Percentiles rank a stretch among this genome's conserved stretches.
Conservation (phyloP, 495 filamentous ascomycete species). For the Penicillium verhagenii region DNA sequence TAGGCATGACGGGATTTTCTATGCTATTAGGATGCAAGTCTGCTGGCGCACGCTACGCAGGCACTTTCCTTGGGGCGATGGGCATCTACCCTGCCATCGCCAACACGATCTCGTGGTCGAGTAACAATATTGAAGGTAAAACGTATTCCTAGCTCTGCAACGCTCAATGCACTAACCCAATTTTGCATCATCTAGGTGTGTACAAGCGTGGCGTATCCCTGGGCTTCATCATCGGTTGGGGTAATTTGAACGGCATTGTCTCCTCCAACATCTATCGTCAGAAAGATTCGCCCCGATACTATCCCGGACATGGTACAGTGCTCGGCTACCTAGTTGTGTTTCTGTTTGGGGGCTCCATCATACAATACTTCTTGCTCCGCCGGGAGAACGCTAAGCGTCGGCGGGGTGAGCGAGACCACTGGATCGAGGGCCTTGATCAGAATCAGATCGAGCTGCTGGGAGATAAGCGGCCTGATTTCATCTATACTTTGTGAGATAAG, state of each 20-base stretch:
- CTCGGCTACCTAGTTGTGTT: conserved; percentile 61
- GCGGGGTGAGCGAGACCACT: conserved; percentile 68
- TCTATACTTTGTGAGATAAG: conserved; percentile 69
- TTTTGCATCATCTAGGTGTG: conserved; percentile 54
- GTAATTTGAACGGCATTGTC: conserved; percentile 87
- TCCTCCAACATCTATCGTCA: conserved; percentile 69
- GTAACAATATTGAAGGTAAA: conserved; percentile 85
- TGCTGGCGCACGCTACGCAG: conserved; percentile 72
- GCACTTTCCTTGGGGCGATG: conserved; percentile 79
- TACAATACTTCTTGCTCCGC: conserved; percentile 63
- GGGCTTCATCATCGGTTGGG: conserved; percentile 89
- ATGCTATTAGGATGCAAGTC: conserved; percentile 67
- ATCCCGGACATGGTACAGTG: conserved; percentile 58
- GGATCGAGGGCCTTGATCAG: conserved; percentile 44
- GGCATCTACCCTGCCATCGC: conserved; percentile 91
- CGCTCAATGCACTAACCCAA: background rate
- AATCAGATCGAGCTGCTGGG: conserved; percentile 48
- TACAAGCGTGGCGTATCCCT: conserved; percentile 88
- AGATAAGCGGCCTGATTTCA: conserved; percentile 74
- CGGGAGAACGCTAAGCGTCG: conserved; percentile 38
- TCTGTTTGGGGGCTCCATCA: conserved; percentile 57
- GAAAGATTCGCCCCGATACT: conserved; percentile 53
- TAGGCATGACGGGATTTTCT: conserved; percentile 75
- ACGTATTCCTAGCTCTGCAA: too few relatives aligned
- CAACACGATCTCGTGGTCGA: conserved; percentile 88